Evolutionary conservation across 2,329 filamentous ascomycete species (phyloP), one percentile per base, ranked within the genome.

Genomic region (Fusarium sp.): DNA sequence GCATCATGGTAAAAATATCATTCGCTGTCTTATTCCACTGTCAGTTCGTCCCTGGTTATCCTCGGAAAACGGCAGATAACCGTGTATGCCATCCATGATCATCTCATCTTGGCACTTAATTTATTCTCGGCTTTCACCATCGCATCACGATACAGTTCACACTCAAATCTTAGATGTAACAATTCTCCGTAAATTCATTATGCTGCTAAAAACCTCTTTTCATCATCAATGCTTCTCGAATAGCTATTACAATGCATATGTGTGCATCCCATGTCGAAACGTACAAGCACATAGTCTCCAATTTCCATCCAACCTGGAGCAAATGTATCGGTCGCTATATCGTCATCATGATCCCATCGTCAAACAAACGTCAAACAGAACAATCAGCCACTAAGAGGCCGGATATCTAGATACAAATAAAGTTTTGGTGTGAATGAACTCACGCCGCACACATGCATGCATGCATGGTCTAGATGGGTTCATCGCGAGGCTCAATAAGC

Each of bases 401-500:
- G 32, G 68, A 66, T n/a, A 74, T 73, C 60, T 68, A 74, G 54
- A 67, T 43, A 51, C 48, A 48, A 23, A 41, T 41, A 20, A 43
- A 20, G 10, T 54, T 62, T 27, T 48, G 21, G 27, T 53, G 37
- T 20, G 59, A 58, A 25, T 37, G 49, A 41, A 51, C 50, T 49
- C 55, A 28, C 55, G 34, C 59, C 45, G 37, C 47, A 49, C 12
- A 30, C 8, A 51, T 45, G 13, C 41, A 48, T 46, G 34, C 42
- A 63, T 46, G 34, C 42, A 63, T 32, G 18, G 34, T 46, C 67
- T 72, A 93, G 66, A 92, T 92, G 13, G 91, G 91, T 81, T 93
- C 91, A 72, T 93, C 91, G 47, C 91, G 82, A 16, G 91, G 91
- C 82, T 93, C 91, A 76, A 95, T 92, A 77, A 95, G 78, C 6